phyloP scores from a whole-genome alignment of 2,329 filamentous ascomycete genomes.

The Arthrocladium fulminans region DNA sequence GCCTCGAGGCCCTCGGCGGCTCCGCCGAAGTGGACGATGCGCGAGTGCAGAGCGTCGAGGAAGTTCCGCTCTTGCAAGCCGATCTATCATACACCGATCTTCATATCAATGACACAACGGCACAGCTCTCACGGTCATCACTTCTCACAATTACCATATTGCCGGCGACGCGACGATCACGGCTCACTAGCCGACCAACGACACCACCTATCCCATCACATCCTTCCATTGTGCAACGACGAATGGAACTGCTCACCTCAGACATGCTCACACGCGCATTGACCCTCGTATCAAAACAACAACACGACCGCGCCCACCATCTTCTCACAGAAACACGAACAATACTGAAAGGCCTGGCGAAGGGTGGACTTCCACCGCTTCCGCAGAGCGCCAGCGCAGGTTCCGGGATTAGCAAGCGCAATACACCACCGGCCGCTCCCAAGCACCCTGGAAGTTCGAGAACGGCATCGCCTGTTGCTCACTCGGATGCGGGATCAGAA shows the following conservation, averaged over 20 bases:
- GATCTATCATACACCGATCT: constrained; percentile 92
- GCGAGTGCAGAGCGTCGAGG: constrained; percentile 76
- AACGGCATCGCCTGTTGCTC: constrained; percentile 16
- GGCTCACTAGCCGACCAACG: constrained; percentile 41
- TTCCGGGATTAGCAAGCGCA: constrained; percentile 31
- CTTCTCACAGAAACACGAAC: constrained; percentile 86
- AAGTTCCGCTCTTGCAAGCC: constrained; percentile 88
- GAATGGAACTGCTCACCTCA: constrained; percentile 95
- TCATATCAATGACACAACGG: constrained; percentile 73
- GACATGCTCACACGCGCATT: constrained; percentile 94
- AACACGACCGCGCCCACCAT: constrained; percentile 89
- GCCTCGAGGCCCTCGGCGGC: constrained; percentile 84
- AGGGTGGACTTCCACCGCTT: constrained; percentile 85
- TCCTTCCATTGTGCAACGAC: constrained; percentile 85
- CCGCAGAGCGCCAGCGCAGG: constrained; percentile 49
- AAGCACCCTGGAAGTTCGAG: constrained; percentile 29
- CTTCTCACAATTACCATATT: constrained; percentile 89
- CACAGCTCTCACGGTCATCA: constrained; percentile 80
- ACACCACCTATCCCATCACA: constrained; percentile 88
- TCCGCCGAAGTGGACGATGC: constrained; percentile 79
- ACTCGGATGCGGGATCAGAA: constrained; percentile 28
- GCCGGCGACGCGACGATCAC: constrained; percentile 59
- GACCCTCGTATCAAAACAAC: constrained; percentile 79
- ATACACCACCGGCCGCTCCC: constrained; percentile 32
- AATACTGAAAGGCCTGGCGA: constrained; percentile 90